Evolutionary conservation across 257 asterid genomes (phyloP).

Genomic region (Schizonepeta tenuifolia): DNA sequence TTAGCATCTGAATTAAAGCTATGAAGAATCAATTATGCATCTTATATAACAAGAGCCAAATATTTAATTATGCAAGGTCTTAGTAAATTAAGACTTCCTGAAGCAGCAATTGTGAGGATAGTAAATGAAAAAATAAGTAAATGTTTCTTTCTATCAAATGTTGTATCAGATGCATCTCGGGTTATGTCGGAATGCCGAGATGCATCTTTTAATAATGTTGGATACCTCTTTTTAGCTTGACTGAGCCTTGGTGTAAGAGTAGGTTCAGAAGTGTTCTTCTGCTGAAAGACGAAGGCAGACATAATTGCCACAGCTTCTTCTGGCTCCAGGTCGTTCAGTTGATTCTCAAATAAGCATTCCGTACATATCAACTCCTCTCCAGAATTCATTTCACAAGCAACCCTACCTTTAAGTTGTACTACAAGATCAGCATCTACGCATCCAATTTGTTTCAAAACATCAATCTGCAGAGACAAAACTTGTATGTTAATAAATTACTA

Average conservation of each 20-base stretch:
- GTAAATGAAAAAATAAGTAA: background rate
- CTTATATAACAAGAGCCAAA: background rate
- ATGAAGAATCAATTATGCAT: background rate
- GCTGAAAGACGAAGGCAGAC: constrained; percentile 99
- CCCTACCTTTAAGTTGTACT: constrained; percentile 98
- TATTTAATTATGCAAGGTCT: background rate
- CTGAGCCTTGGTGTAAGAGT: constrained; percentile 87
- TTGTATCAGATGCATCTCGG: too few relatives aligned
- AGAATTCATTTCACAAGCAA: constrained; percentile 99
- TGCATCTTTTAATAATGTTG: constrained; percentile 15
- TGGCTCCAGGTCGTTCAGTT: constrained; percentile 90
- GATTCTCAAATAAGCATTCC: constrained; percentile 96
- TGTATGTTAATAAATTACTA: constrained; percentile 34
- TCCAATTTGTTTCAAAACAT: constrained; percentile 89
- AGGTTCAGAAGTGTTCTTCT: constrained; percentile 81
- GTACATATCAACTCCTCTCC: constrained; percentile 98
- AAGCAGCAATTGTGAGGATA: background rate
- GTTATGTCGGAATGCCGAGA: too few relatives aligned
- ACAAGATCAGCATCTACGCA: constrained; percentile 90
- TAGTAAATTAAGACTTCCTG: background rate
- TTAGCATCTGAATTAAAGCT: constrained; percentile 6
- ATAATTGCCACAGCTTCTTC: constrained; percentile 99
- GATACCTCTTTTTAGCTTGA: constrained; percentile 74
- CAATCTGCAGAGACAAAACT: constrained; percentile 66
- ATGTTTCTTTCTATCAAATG: background rate